Base-by-base conservation (phyloP, 2,329 filamentous ascomycete species). In the Penicillium digitatum region DNA sequence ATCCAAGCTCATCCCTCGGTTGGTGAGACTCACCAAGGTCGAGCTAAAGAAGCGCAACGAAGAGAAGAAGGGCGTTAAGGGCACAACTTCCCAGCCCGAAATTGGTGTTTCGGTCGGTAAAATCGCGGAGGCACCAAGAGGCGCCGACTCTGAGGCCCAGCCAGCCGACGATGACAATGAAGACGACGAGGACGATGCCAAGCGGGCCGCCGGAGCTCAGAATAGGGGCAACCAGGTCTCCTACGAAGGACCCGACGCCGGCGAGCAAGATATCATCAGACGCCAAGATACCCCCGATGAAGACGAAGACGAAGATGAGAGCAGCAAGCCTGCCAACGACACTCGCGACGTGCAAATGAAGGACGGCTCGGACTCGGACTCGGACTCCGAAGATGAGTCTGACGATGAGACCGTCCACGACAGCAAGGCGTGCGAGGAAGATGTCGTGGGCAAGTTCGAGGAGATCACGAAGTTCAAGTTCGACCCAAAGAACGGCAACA, bases 211-310 rank as follows among this genome's bases (percentile, higher is more conserved):
- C 85, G 67, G 71, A 40, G 63, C 58, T 24, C 84, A 85, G 43
- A 94, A 95, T 70, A 86, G 89, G 38, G 79, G 82, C 49, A 89
- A 96, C 73, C 89, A 87, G 29, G 86, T 93, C 2, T 94, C 90
- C 14, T 97, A 96, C 64, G 93, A 90, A 37, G 89, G 87, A 32
- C 95, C 95, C 44, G 94, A 97, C 68, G 92, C 96, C 5, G 93
- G 93, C 4, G 94, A 97, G 67, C 83, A 95, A 66, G 85, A 90
- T 62, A 86, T 82, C 34, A 85, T 95, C 52, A 86, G 87, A 64
- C 78, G 79, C 49, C 80, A 82, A 54, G 81, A 87, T 66, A 79
- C 80, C 2, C 74, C 78, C 22, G 83, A 84, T 20, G 81, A 84
- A 47, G 43, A 73, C 14, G 75, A 79, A 20, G 73, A 77, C 34